Base-by-base conservation (phyloP, 2,329 filamentous ascomycete genomes). In the Aspergillus unguis region DNA sequence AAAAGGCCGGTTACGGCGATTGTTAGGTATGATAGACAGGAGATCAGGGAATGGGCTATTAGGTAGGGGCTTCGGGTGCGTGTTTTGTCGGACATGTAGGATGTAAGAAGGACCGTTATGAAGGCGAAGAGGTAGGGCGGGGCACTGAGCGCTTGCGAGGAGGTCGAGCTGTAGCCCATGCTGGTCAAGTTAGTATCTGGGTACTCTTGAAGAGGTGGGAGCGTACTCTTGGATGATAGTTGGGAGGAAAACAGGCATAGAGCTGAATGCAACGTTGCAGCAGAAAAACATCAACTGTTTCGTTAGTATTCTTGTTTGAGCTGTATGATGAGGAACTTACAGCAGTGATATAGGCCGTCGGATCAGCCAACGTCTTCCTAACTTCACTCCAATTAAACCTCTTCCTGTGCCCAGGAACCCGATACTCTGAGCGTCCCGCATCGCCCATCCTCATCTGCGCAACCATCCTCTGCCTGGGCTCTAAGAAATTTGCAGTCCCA, bases 201-300 rank as follows among this genome's bases (percentile, higher is more conserved):
- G 17, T 17, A 17, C 17, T 17, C 17, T 6, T 2, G 4, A 17
- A 44, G 33, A 4, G 27, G 27, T 11, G 9, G n/a, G 31, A 33
- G 38, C 69, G 52, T 62, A 77, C 65, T 86, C 82, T 54, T 78
- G 76, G 43, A 95, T 80, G 57, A 95, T 90, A 26, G 87, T 90
- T 33, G 90, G 90, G 2, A 95, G 80, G 67, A 95, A 95, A 44
- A 94, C 88, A 2, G 91, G 91, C 67, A 95, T 84, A 25, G 88
- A 92, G 64, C 85, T 85, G 75, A 95, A 96, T 9, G 90, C 87
- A 68, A 95, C 87, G 71, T 96, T 95, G 65, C 87, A 85, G 69
- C 86, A 84, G 76, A 95, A 91, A 77, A 95, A 89, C 82, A 95
- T 95, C 61, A 83, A 71, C 71, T 74, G 50, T 29, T 31, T 35